Evolutionary conservation across 495 filamentous ascomycete species (phyloP).

Genomic region (Penicillium psychrofluorescens): DNA sequence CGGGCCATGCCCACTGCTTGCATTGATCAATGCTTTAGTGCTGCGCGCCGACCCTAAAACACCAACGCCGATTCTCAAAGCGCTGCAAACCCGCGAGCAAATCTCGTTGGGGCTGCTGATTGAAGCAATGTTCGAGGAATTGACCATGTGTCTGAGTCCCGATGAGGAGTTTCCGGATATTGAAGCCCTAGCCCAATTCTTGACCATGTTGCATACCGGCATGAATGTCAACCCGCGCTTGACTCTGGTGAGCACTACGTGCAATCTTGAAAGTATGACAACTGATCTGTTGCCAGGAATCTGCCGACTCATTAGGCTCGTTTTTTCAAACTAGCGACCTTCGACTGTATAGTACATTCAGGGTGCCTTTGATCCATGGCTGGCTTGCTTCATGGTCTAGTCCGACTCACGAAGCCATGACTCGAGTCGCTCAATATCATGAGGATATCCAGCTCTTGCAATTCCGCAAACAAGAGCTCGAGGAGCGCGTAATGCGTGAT

Average conservation of each 20-base stretch:
- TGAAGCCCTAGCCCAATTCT: slow-evolving; percentile 74
- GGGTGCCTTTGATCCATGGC: slow-evolving; percentile 84
- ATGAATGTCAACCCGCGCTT: slow-evolving; percentile 98
- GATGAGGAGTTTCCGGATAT: slow-evolving; percentile 73
- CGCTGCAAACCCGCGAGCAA: slow-evolving; percentile 72
- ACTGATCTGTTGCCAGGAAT: slow-evolving; percentile 28
- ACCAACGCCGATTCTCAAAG: slow-evolving; percentile 66
- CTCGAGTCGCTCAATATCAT: slow-evolving; percentile 67
- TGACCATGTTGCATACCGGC: slow-evolving; percentile 85
- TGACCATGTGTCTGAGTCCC: slow-evolving; percentile 56
- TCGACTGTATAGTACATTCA: slow-evolving; percentile 78
- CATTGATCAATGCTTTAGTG: slow-evolving; percentile 86
- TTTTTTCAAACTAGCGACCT: slow-evolving; percentile 83
- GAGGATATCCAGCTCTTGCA: slow-evolving; percentile 86
- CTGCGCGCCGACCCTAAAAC: slow-evolving; percentile 61
- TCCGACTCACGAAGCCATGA: slow-evolving; percentile 56
- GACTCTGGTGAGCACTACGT: slow-evolving; percentile 40
- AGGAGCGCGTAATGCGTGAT: slow-evolving; percentile 60
- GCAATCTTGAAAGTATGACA: slow-evolving; percentile 20
- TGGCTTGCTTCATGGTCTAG: slow-evolving; percentile 71
- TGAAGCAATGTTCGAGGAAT: slow-evolving; percentile 83
- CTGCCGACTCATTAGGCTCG: slow-evolving; percentile 49
- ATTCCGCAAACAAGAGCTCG: slow-evolving; percentile 81
- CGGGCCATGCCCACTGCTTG: slow-evolving; percentile 87
- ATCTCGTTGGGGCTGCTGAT: slow-evolving; percentile 79